Evolutionary conservation across 441 rosid genomes (phyloP).

Genomic region (Gossypium aridum): DNA sequence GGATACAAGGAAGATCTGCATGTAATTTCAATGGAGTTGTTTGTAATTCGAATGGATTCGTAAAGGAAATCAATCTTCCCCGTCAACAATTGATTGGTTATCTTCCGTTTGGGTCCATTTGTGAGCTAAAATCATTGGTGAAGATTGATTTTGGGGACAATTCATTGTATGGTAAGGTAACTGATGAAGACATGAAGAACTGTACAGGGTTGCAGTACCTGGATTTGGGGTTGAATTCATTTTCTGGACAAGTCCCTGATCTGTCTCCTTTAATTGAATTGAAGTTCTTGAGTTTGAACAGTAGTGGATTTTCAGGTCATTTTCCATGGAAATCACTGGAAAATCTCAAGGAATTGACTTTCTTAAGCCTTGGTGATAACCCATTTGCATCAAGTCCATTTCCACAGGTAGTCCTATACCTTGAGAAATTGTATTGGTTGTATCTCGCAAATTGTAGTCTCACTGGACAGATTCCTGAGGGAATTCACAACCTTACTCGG

Average conservation of each 20-base stretch:
- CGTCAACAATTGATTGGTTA: slow-evolving; percentile 17
- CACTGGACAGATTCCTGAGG: slow-evolving; percentile 48
- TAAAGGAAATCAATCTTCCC: slow-evolving; percentile 39
- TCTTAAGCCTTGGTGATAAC: slow-evolving; percentile 58
- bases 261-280: slow-evolving; percentile 28
- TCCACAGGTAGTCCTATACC: slow-evolving; percentile 31
- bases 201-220: slow-evolving; percentile 34
- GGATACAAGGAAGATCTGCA: slow-evolving; percentile 22
- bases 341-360: slow-evolving; percentile 28
- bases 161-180: slow-evolving; percentile 27
- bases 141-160: slow-evolving; percentile 38
- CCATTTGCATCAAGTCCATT: slow-evolving; percentile 31
- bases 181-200: slow-evolving; percentile 19
- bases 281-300: slow-evolving; percentile 38
- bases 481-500: slow-evolving; percentile 29
- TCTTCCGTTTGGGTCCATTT: slow-evolving; percentile 39
- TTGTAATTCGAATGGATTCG: slow-evolving; percentile 32
- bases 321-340: slow-evolving; percentile 52
- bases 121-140: slow-evolving; percentile 31
- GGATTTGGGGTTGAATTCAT: slow-evolving; percentile 37
- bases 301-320: slow-evolving; percentile 38
- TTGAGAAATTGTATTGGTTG: slow-evolving; percentile 41
- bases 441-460: slow-evolving; percentile 46
- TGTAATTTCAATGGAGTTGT: slow-evolving; percentile 45
- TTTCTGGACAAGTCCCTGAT: slow-evolving; percentile 42